Evolutionary conservation across 2,329 filamentous ascomycete species (phyloP).

Genomic region (Hortaea werneckii): DNA sequence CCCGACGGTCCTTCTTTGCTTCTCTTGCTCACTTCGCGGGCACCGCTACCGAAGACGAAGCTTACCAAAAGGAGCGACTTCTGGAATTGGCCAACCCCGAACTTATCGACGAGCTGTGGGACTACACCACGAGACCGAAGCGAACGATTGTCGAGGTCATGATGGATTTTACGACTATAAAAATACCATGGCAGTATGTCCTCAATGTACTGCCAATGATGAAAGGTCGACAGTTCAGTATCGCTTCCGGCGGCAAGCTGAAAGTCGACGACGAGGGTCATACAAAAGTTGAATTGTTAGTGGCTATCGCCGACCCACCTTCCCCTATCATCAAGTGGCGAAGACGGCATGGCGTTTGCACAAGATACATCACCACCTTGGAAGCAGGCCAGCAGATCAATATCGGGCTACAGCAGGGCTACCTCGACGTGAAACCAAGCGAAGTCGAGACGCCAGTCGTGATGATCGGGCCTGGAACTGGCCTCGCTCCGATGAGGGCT

Average conservation of each 20-base stretch:
- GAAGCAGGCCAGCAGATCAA: constrained; percentile 46
- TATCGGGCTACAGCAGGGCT: constrained; percentile 48
- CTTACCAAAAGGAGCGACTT: constrained; percentile 63
- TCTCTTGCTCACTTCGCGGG: constrained; percentile 65
- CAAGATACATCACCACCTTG: constrained; percentile 67
- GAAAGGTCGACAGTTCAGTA: constrained; percentile 86
- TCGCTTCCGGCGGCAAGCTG: constrained; percentile 59
- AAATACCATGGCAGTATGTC: constrained; percentile 64
- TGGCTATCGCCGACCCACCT: constrained; percentile 27
- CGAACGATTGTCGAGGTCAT: constrained; percentile 87
- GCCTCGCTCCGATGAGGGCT: constrained; percentile 72
- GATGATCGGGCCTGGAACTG: constrained; percentile 76
- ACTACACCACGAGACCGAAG: constrained; percentile 85
- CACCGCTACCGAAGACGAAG: constrained; percentile 43
- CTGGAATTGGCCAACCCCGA: constrained; percentile 71
- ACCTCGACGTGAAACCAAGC: constrained; percentile 38
- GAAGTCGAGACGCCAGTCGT: constrained; percentile 52
- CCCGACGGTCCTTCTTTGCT: constrained; percentile 75
- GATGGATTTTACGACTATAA: constrained; percentile 77
- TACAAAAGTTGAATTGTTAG: constrained; percentile 25
- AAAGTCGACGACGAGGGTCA: constrained; percentile 15
- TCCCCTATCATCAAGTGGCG: constrained; percentile 75
- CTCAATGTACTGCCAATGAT: constrained; percentile 69
- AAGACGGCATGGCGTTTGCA: constrained; percentile 82
- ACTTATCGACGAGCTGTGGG: constrained; percentile 83